Base-by-base conservation (phyloP, 306 rosid species). In the Purshia tridentata region DNA sequence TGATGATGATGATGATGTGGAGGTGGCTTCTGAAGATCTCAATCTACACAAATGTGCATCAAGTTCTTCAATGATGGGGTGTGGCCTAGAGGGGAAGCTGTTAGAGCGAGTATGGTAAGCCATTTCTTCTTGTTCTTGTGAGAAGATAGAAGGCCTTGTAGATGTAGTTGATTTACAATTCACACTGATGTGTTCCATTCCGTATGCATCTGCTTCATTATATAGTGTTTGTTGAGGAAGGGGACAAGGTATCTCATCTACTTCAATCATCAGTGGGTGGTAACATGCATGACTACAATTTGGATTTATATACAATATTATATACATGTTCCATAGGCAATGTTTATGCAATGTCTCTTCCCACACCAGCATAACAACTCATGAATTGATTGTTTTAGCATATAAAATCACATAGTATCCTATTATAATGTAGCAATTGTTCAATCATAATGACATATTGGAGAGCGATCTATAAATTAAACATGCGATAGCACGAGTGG, bases 51-150 rank as follows among this genome's bases (percentile, higher is more conserved):
- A 51, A 37, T 49, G 72, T 75, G 78, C 72, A 0, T 81, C 70
- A 39, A 77, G 65, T 47, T 75, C 71, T 37, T 55, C 53, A 57
- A 81, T 9, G 44, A 72, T 42, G 3, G 85, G 85, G 73, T 84
- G 79, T 45, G 85, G 80, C 72, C 79, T 78, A 11, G 85, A 70
- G 6, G 85, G 85, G 11, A 81, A 74, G 75, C 81, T 81, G 75
- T 78, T 72, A 16, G 85, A 81, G 16, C 85, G 83, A 46, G 65
- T 39, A 22, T 84, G 83, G 65, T 61, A 41, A 63, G 82, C 82
- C 84, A 81, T 83, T 60, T 41, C 23, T 16, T 48, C 3, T 29
- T 29, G 6, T 29, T 14, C 6, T 29, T 20, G 11, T 9, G 70
- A 66, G 18, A 23, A 6, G 56, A 66, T 46, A 47, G 70, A 46